Conservation (phyloP, 495 filamentous ascomycete species). For the Tuber microsphaerosporum region DNA sequence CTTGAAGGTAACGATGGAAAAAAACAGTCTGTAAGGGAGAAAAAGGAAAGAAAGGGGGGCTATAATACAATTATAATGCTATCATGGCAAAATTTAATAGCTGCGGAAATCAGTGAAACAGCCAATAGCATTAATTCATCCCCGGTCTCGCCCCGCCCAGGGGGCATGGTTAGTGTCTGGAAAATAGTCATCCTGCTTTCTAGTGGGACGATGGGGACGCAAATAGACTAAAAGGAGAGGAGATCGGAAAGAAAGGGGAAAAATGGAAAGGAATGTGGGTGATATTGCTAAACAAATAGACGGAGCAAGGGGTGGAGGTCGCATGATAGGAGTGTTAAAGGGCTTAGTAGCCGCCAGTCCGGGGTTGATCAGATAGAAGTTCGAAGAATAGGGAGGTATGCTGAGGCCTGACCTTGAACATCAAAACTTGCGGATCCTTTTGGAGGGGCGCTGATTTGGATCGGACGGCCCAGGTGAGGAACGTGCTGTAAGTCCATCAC, state of each 20-base stretch:
- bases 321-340: too few species aligned
- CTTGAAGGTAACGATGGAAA: not conserved
- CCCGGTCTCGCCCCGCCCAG: not conserved
- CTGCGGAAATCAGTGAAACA: not conserved
- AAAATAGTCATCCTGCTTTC: not conserved
- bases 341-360: too few species aligned
- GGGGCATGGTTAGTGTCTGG: not conserved
- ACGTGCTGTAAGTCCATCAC: not conserved
- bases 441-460: not conserved
- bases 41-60: not conserved
- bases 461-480: not conserved
- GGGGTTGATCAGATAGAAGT: too few species aligned
- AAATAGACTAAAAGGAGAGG: not conserved
- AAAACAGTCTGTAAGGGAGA: not conserved
- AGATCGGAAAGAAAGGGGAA: too few species aligned
- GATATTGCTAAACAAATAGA: not conserved
- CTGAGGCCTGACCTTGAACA: too few species aligned
- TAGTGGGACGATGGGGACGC: not conserved
- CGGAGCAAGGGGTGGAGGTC: not conserved
- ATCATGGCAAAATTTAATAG: not conserved
- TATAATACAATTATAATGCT: not conserved
- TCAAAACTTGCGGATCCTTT: not conserved
- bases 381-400: too few species aligned
- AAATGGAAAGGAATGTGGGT: not conserved
- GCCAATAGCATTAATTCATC: not conserved